A percentile compares a stretch with the other conserved stretches of the same genome.
These are phyloP conservation scores for Puccinia hordei DNA, from an alignment of 1,284 basidiomycete genomes.

Conservation along the genomic window DNA sequence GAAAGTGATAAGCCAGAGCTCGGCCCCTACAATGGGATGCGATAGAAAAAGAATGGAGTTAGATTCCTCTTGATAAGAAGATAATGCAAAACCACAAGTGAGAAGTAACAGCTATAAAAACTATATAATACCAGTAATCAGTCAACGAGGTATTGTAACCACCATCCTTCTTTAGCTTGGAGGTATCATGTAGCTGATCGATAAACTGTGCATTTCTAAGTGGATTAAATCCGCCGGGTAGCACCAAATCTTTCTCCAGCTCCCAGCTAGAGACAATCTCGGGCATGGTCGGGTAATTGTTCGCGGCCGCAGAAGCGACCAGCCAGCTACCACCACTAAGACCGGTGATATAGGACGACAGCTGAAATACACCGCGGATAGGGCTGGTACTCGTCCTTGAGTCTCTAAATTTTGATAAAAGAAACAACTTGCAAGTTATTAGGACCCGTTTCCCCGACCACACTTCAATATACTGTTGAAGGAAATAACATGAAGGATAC, in stretches of 20 bases:
- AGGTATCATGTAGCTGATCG: neutral
- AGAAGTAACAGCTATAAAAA: too few species aligned
- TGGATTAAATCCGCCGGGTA: constrained; percentile 24
- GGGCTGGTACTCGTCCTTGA: constrained; percentile 17
- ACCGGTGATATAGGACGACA: constrained; percentile 57
- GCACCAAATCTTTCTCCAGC: constrained; percentile 19
- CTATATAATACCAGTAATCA: constrained; percentile 31
- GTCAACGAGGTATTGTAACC: constrained; percentile 29
- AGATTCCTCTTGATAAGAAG: too few species aligned
- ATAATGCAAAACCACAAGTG: too few species aligned
- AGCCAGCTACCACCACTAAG: constrained; percentile 58
- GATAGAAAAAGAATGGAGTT: too few species aligned
- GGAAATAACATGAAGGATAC: neutral
- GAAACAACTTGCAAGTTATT: neutral
- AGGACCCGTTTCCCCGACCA: neutral
- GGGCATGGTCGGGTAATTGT: constrained; percentile 53
- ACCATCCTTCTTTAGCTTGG: neutral
- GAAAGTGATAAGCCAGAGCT: constrained; percentile 24
- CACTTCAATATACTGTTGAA: neutral
- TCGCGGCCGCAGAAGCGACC: constrained; percentile 55
- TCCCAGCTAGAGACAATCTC: constrained; percentile 21
- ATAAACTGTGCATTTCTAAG: constrained; percentile 5
- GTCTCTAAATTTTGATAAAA: neutral
- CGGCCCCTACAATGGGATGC: neutral
- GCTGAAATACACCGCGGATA: constrained; percentile 57